Base-by-base conservation (phyloP, 768 basidiomycete species). In the Suillus lakei region DNA sequence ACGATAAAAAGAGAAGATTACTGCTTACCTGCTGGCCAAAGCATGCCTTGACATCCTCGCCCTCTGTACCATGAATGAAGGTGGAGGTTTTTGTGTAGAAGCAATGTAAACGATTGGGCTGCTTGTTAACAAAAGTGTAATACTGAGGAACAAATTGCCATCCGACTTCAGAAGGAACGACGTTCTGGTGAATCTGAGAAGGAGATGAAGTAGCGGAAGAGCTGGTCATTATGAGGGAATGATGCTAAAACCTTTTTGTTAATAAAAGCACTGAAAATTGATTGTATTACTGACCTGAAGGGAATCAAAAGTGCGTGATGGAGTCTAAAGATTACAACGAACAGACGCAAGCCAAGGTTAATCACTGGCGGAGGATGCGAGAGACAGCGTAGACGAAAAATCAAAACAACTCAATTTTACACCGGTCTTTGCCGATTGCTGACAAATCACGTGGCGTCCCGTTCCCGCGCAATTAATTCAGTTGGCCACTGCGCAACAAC, bases 81-180 rank as follows among this genome's bases (percentile, higher is more conserved):
- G 96, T 98, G 56, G 96, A 98, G 74, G 87, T 88, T 88, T 98
- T 98, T 78, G 91, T 98, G 86, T 99, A 99, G 84, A 99, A 99
- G 81, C 95, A 96, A 81, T 99, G 98, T 72, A 99, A 88, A 79
- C 95, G 92, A 81, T 92, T 84, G 74, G 97, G 97, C 68, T 96
- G 90, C 82, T 98, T 96, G 88, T 99, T 98, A 78, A 99, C 92
- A 85, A 93, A 97, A 72, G 93, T 97, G 83, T 99, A 99, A 83
- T 99, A 99, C 81, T 99, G 96, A 58, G 95, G 95, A 71, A 98
- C 96, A 83, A 98, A 98, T 81, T 98, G 96, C 95, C 96, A 98
- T 81, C 96, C 96, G 76, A 98, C 96, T 83, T 98, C 95, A 72
- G 91, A 94, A 79, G 92, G 92, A 83, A 91, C 83, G 83, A 93